Base-by-base conservation (phyloP, 257 asterid species). In the Misopates orontium region DNA sequence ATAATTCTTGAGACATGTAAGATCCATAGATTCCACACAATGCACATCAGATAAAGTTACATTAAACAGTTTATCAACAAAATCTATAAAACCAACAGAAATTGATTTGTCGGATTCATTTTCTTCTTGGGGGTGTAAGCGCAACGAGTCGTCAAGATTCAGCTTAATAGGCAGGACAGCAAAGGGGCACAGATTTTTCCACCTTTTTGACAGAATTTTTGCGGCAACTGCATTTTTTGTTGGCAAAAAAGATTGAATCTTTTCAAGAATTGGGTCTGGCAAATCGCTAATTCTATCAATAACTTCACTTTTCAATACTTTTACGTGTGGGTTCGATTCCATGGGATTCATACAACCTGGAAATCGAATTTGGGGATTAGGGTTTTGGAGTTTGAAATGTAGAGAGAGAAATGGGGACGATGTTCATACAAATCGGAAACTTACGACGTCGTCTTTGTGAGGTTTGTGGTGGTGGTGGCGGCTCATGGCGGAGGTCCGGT, bases 161-260 rank as follows among this genome's bases (percentile, higher is more conserved):
- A 60, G 20, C 19, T 13, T 12, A 60, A 54, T 54, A 13, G 60
- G 60, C 15, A 31, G 60, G 32, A 8, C 20, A 7, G 24, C n/a
- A 22, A 42, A 60, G 14, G 66, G 55, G 22, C 14, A 7, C 0
- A 41, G 7, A n/a, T 42, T 40, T 60, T n/a, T 60, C 66, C 66
- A 60, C 12, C 40, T 23, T 16, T 17, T 41, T 14, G 66, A 42
- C 11, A 60, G 66, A 60, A 22, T 14, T 4, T 32, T 40, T 3
- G 66, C 11, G 42, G 54, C 66, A 3, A 60, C 54, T 13, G 54
- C 66, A 13, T 18, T 5, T 60, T 60, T 60, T 14, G 66, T 41
- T 4, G 54, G 66, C 19, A 60, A 13, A 17, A 1, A 22, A 17
- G 54, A 60, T 20, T 40, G 21, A 18, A 60, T 60, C n/a, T 59